phyloP scores from a whole-genome alignment of 164 flowering plant genomes.

The Pachysandra terminalis region DNA sequence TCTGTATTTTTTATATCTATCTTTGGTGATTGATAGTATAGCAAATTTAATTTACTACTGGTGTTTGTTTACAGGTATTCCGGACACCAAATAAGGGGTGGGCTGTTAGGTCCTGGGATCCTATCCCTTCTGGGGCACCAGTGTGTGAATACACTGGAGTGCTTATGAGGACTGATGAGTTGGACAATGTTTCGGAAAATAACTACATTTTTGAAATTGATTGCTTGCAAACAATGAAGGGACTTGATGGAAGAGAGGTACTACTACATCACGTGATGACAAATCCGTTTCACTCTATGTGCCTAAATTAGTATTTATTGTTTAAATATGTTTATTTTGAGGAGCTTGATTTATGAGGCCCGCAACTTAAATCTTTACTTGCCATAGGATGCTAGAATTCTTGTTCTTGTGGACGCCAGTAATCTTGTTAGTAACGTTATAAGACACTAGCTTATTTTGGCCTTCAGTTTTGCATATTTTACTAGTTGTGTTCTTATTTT shows the following conservation, averaged over 20 bases:
- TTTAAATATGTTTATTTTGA: too few species aligned
- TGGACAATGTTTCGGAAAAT: conserved; percentile 50
- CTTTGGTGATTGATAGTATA: neutral
- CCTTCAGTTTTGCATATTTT: too few species aligned
- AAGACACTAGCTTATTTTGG: neutral
- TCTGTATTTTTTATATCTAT: neutral
- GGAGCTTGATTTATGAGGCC: too few species aligned
- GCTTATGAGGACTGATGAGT: conserved; percentile 66
- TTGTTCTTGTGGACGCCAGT: neutral
- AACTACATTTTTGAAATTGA: conserved; percentile 88
- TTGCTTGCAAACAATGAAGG: conserved; percentile 90
- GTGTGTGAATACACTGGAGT: conserved; percentile 84
- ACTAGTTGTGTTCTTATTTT: too few species aligned
- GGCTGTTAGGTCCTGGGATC: conserved; percentile 97
- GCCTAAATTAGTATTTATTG: too few species aligned
- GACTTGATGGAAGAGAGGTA: conserved; percentile 94
- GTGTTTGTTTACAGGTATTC: conserved; percentile 51
- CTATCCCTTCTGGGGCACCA: conserved; percentile 88
- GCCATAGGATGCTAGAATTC: neutral
- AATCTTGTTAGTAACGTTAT: too few species aligned
- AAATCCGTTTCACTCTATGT: too few species aligned
- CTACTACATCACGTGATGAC: neutral
- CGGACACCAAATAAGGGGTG: conserved; percentile 93
- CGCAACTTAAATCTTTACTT: too few species aligned
- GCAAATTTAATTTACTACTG: neutral